Evolutionary conservation across 352 stramenopile species (phyloP), one percentile per base, ranked within the genome.

Genomic region (Discostella stelligera): DNA sequence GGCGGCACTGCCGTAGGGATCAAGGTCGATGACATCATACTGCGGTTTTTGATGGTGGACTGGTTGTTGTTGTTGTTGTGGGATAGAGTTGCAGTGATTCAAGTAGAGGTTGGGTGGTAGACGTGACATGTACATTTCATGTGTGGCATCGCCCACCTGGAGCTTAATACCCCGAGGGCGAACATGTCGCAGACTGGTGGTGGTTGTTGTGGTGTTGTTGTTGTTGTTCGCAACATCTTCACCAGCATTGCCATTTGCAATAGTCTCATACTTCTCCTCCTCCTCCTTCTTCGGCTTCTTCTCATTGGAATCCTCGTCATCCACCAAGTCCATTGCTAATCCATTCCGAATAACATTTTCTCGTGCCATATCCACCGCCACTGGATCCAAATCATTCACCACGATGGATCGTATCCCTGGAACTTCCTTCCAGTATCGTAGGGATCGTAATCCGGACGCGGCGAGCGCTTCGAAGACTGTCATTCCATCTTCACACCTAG

Each of bases 1-100:
- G 21, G 96, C 97, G 14, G 97, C 96, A 16, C 95, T 98, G 37
- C 98, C 98, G 82, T 99, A 99, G 44, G 98, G 98, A 85, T 99
- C 98, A 25, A 99, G 84, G 80, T 99, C 98, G 83, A 99, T 98
- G 41, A 99, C 97, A 83, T 99, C 97, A 77, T 98, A 99, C 71
- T 98, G 95, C 55, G 97, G 89, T 94, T 96, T 79, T 88, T 93
- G 87, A 11, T 44, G 37, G 11, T 32, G 27, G 27, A 5, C n/a
- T n/a, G n/a, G n/a, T n/a, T n/a, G n/a, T n/a, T n/a, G n/a, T 92
- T 70, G 25, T 13, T 62, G 56, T 0, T 41, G 21, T 50, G 74
- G 77, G 89, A 52, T 86, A 37, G 50, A 25, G 48, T 76, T 74
- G 21, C 50, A 62, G 68, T 85, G 73, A 44, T 55, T 46, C 23